Evolutionary conservation across 306 rosid genomes (phyloP), one percentile per base, ranked within the genome.

Genomic region (Cucumis melo): DNA sequence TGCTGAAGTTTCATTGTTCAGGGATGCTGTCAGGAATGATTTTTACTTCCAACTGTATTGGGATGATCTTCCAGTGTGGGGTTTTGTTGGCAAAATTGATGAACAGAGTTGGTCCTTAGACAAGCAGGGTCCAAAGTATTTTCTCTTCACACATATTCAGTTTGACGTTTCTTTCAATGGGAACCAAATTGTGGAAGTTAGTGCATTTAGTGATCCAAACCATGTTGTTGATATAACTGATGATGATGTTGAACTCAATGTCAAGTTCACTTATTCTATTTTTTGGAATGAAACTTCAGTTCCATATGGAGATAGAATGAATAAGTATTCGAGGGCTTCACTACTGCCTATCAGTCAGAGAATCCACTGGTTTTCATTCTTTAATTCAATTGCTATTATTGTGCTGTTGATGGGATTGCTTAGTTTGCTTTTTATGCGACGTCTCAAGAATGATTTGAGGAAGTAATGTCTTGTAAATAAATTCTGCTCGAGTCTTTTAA

Each of bases 11-110:
- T 84, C 74, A 32, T 78, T 39, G 71, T 86, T 93, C 61, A 91
- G 87, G 84, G 81, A 81, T 83, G 93, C 92, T 58, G 87, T 93
- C 63, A 63, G 61, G 16, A 73, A 81, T n/a, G 93, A 91, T 0
- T 93, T 84, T 86, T 91, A 91, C 88, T 91, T 87, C 76, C 97
- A 93, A 87, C 89, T 91, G 92, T 93, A 89, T 83, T 84, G 84
- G 76, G 97, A 93, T 78, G 96, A 91, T 77, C 98, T 93, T 80
- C 96, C 97, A 10, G 65, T 89, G 23, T 93, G 97, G 98, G 97
- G 92, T 0, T 93, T 87, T 75, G 20, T 93, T 53, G 96, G 98
- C 36, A 88, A 87, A 86, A 77, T 85, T 66, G 98, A 91, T 77
- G 90, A 81, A 51, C 83, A 86, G 83, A 81, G 78, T 20, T 86